Evolutionary conservation across 2,329 filamentous ascomycete species (phyloP), one percentile per base, ranked within the genome.

Genomic region (Colletotrichum somersetense): DNA sequence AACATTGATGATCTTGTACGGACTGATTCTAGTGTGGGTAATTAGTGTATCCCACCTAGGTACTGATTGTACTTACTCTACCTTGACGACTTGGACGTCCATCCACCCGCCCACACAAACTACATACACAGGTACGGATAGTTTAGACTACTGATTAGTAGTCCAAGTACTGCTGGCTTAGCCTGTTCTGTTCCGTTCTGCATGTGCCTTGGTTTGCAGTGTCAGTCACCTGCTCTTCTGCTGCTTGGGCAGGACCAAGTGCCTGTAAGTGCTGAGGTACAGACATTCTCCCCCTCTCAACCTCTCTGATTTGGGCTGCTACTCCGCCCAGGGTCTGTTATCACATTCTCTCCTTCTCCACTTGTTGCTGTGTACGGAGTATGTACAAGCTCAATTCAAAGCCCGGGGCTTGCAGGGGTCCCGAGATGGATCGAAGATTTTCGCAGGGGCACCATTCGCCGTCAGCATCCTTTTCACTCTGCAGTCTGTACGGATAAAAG

Each of bases 301-400:
- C 26, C 26, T 26, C 38, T n/a, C 56, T 42, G 42, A 40, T 26
- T 20, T 30, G 57, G 57, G 38, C 23, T 7, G 26, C 57, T 35
- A 20, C 42, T 44, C 23, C 20, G 46, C 20, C 40, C 33, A 62
- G 48, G 46, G 23, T 23, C 40, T 53, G 48, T 53, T 63, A 53
- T 63, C 61, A n/a, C 26, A 42, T 14, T 33, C 61, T 26, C 26
- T 26, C 26, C 3, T 3, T 26, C 61, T 53, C 61, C 61, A 63
- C 61, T 20, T 63, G 61, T 20, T 26, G 61, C 33, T 42, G 46
- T 48, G 46, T 53, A 63, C 61, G n/a, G n/a, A n/a, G n/a, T n/a
- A 3, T 26, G 26, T 26, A 26, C 26, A 52, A 52, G 61, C 42
- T 35, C 59, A 48, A 50, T 62, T 62, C 44, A 46, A 62, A 62